phyloP scores from a whole-genome alignment of 768 basidiomycete genomes.

The Cystobasidium onofrii region DNA sequence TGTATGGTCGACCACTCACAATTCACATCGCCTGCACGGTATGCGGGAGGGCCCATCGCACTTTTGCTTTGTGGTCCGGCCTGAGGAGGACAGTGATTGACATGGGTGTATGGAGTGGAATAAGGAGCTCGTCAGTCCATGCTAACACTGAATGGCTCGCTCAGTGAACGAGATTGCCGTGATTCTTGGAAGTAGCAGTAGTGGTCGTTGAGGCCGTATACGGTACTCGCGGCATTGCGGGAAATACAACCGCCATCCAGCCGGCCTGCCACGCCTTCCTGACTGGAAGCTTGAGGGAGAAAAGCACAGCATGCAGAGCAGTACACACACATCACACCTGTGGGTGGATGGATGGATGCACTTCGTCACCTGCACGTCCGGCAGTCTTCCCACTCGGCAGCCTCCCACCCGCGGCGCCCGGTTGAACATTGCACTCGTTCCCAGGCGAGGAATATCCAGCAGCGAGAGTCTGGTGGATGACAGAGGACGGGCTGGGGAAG shows the following conservation, averaged over 20 bases:
- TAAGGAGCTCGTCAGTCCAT: too few species aligned
- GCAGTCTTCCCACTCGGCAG: too few species aligned
- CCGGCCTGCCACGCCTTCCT: too few species aligned
- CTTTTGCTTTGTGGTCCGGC: constrained; percentile 27
- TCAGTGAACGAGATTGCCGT: too few species aligned
- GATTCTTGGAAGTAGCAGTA: too few species aligned
- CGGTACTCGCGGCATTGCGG: too few species aligned
- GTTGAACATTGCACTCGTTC: not conserved
- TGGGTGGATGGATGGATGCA: not conserved
- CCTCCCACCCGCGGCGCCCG: not conserved
- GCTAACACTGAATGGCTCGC: too few species aligned
- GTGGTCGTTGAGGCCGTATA: too few species aligned
- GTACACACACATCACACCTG: not conserved
- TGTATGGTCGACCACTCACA: too few species aligned
- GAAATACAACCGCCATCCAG: too few species aligned
- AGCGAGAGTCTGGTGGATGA: not conserved
- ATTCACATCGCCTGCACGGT: constrained; percentile 26
- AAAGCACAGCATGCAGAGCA: not conserved
- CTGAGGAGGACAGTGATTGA: not conserved
- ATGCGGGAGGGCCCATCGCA: constrained; percentile 27
- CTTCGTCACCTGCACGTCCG: not conserved
- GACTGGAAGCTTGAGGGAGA: too few species aligned
- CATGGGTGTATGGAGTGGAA: too few species aligned
- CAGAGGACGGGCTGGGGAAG: not conserved
- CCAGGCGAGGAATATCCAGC: not conserved